phyloP scores from a whole-genome alignment of 805 yeast genomes.

The Candida gorgasii region DNA sequence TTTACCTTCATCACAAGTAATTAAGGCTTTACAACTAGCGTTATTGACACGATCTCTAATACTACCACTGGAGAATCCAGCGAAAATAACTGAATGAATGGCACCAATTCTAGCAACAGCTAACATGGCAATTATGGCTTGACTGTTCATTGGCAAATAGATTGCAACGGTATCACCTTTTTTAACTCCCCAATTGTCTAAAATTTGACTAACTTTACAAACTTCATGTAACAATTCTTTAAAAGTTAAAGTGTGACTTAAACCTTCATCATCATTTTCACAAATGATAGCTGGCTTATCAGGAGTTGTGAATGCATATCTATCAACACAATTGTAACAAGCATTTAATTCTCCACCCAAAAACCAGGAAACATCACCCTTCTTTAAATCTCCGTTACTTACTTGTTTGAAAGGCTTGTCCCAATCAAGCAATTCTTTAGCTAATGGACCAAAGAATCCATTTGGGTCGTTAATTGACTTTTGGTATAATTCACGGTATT shows the following conservation, averaged over 20 bases:
- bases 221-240: slow-evolving; percentile 72
- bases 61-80: slow-evolving; percentile 78
- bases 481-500: slow-evolving; percentile 68
- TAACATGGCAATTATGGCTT: slow-evolving; percentile 71
- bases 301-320: slow-evolving; percentile 74
- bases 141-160: slow-evolving; percentile 84
- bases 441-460: slow-evolving; percentile 75
- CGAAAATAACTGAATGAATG: slow-evolving; percentile 80
- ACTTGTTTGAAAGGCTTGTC: slow-evolving; percentile 71
- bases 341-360: slow-evolving; percentile 80
- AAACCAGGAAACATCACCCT: slow-evolving; percentile 67
- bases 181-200: slow-evolving; percentile 62
- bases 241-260: slow-evolving; percentile 62
- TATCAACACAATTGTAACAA: slow-evolving; percentile 76
- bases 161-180: slow-evolving; percentile 88
- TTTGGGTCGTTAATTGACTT: slow-evolving; percentile 80
- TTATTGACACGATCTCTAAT: slow-evolving; percentile 70
- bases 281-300: slow-evolving; percentile 72
- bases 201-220: slow-evolving; percentile 68
- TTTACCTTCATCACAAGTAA: slow-evolving; percentile 80
- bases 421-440: slow-evolving; percentile 76
- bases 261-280: slow-evolving; percentile 78
- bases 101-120: slow-evolving; percentile 85
- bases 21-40: slow-evolving; percentile 69
- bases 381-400: slow-evolving; percentile 60